These are phyloP conservation scores for Lotus japonicus DNA, from an alignment of 306 rosid genomes.

Conservation along the genomic window DNA sequence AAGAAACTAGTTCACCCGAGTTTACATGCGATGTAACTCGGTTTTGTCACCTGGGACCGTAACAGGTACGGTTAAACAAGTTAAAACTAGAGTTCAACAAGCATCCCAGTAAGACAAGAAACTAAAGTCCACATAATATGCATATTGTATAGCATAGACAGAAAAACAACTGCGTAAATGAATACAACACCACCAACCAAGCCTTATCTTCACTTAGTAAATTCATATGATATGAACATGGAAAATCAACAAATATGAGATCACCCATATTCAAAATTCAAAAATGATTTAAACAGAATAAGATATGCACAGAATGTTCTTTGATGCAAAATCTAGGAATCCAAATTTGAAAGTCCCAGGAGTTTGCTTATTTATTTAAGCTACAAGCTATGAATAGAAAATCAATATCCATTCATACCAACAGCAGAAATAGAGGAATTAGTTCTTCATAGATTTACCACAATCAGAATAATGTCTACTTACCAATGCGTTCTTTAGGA, in stretches of 20 bases:
- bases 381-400: neutral
- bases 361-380: neutral
- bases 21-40: too few relatives aligned
- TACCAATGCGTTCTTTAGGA: slow-evolving; percentile 86
- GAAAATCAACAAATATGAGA: neutral
- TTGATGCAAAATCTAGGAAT: neutral
- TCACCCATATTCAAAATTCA: neutral
- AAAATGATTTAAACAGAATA: neutral
- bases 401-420: neutral
- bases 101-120: neutral
- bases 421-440: neutral
- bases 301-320: neutral
- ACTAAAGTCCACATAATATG: neutral
- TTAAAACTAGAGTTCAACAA: too few relatives aligned
- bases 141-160: neutral
- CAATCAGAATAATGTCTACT: slow-evolving; percentile 24
- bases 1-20: too few relatives aligned
- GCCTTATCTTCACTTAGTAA: neutral
- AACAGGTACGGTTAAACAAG: too few relatives aligned
- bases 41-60: too few relatives aligned
- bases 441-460: neutral
- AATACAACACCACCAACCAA: neutral
- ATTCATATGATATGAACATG: neutral
- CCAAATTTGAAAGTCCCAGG: neutral
- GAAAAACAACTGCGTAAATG: neutral